phyloP scores from a whole-genome alignment of 164 flowering plant genomes.

The Vitis rotundifolia region DNA sequence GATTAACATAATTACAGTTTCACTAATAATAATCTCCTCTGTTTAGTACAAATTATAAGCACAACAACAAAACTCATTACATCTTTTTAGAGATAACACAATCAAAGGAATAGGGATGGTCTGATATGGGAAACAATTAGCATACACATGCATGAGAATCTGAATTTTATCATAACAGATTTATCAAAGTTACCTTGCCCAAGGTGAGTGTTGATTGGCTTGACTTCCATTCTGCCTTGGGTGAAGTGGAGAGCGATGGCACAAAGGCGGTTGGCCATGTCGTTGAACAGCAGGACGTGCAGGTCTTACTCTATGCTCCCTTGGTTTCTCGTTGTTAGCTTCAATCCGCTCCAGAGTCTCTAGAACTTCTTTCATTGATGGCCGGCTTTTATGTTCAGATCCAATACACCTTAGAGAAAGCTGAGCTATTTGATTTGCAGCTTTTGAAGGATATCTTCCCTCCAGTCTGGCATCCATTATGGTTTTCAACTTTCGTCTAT shows the following conservation, averaged over 20 bases:
- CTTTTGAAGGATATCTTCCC: constrained; percentile 57
- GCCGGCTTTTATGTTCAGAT: constrained; percentile 60
- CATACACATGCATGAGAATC: not conserved
- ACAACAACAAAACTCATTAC: not conserved
- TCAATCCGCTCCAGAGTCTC: constrained; percentile 47
- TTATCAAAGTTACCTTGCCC: constrained; percentile 4
- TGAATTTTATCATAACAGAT: not conserved
- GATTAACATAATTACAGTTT: too few species aligned
- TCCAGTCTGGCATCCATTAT: constrained; percentile 66
- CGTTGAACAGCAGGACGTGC: constrained; percentile 12
- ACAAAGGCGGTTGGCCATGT: constrained; percentile 26
- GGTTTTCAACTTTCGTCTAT: constrained; percentile 46
- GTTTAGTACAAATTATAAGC: too few species aligned
- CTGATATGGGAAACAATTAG: not conserved
- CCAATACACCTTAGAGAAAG: constrained; percentile 63
- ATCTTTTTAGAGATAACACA: not conserved
- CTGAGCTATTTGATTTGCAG: constrained; percentile 54
- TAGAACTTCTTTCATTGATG: constrained; percentile 78
- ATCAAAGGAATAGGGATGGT: constrained; percentile 1
- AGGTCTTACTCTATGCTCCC: constrained; percentile 26
- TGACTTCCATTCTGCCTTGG: constrained; percentile 15
- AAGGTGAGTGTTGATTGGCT: constrained; percentile 19
- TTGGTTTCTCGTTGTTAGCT: constrained; percentile 37
- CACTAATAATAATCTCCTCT: too few species aligned
- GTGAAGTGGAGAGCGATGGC: constrained; percentile 45